A percentile compares a stretch with the other conserved stretches of the same genome.
Conservation (phyloP, 352 stramenopile species). For the Thalassiosira hispida region DNA sequence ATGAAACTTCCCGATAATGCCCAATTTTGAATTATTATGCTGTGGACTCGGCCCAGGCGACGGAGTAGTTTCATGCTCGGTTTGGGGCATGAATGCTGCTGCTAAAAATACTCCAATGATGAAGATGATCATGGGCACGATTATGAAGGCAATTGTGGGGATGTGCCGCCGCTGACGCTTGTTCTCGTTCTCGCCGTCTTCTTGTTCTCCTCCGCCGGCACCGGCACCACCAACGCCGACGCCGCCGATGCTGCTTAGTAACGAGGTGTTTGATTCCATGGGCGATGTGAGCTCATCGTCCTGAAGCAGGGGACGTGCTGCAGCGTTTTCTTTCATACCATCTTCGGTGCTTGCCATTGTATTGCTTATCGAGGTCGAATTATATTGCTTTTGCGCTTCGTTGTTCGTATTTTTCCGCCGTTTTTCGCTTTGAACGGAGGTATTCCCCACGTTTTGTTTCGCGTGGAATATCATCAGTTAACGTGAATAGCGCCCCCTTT, state of each 20-base stretch:
- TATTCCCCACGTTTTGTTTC: no score
- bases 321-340: neutral
- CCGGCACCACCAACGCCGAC: neutral
- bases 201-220: neutral
- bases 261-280: neutral
- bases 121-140: constrained; percentile 6
- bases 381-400: no score
- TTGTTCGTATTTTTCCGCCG: no score
- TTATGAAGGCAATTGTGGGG: constrained; percentile 9
- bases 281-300: neutral
- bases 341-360: no score
- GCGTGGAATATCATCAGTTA: no score
- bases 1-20: neutral
- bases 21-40: no score
- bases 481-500: no score
- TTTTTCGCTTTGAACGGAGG: no score
- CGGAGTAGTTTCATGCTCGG: no score
- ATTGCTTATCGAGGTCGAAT: no score
- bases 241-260: neutral
- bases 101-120: constrained; percentile 5
- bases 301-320: neutral
- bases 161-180: neutral
- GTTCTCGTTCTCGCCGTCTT: neutral
- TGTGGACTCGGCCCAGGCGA: neutral
- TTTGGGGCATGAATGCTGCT: constrained; percentile 8